Base-by-base conservation (phyloP, 345 rosid species). In the Pelargonium nanum region DNA sequence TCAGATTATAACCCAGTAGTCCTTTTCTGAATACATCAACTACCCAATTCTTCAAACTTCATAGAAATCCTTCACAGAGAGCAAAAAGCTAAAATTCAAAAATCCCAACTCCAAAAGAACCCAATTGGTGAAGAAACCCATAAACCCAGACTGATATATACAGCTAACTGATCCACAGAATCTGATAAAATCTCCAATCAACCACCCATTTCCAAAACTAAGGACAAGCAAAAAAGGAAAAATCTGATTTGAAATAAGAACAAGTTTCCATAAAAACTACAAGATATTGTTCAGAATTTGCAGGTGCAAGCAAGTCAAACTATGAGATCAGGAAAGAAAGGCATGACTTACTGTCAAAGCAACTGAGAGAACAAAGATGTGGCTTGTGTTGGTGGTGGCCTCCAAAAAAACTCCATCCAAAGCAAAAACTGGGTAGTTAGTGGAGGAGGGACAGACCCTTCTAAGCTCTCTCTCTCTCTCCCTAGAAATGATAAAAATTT, bases 271-370 rank as follows among this genome's bases (percentile, higher is more conserved):
- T 19, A 25, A 56, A 17, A 56, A 25, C 40, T 7, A 25, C 34
- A 6, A 19, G 9, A 12, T 24, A 4, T 56, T 56, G 19, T 23
- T 20, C 4, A 10, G 16, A 6, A 7, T 22, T 21, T 54, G 16
- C 24, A 21, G 25, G 16, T 22, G 2, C 5, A 22, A 55, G 15
- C 22, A 22, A 58, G 0, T 4, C 6, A 48, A 16, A 32, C 40
- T 57, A 16, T 40, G 48, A 17, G 48, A 40, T 40, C 48, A 24
- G 66, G 66, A 40, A 63, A 55, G 19, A 5, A 52, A 55, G 53
- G 72, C 26, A 66, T 59, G 19, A 65, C 80, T 68, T 63, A 76
- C 77, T 0, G 68, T 48, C 34, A 56, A 66, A 59, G 76, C 63
- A 65, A 72, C 62, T 45, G n/a, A 21, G 34, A 58, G 62, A 66